Conservation (phyloP, 441 rosid species). For the Cnidoscolus chayamansa region DNA sequence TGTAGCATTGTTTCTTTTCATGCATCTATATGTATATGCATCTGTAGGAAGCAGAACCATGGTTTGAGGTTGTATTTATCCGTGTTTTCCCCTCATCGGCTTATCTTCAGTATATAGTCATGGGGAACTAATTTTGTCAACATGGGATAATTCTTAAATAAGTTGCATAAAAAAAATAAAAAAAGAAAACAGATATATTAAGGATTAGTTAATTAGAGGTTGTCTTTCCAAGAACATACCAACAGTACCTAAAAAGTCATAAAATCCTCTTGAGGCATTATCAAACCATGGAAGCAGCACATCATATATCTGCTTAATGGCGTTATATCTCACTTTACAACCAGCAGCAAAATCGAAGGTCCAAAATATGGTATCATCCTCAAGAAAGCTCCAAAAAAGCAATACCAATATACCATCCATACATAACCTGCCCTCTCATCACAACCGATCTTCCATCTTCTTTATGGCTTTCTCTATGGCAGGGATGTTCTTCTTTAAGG, state of each 20-base stretch:
- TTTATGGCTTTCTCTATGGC: constrained; percentile 62
- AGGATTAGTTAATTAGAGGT: not conserved
- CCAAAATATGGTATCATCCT: constrained; percentile 8
- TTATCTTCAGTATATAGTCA: not conserved
- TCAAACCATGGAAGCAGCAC: not conserved
- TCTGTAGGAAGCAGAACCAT: not conserved
- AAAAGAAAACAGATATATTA: not conserved
- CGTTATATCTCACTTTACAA: not conserved
- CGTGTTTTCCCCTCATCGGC: not conserved
- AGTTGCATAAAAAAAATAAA: not conserved
- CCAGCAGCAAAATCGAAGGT: constrained; percentile 11
- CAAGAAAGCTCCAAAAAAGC: not conserved
- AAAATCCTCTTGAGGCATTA: not conserved
- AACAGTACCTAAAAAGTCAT: not conserved
- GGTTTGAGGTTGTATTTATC: not conserved
- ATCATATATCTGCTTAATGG: not conserved
- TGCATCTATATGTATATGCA: no score
- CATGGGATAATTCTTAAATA: not conserved
- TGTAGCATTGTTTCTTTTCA: no score
- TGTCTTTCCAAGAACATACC: not conserved
- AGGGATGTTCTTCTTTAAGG: constrained; percentile 54
- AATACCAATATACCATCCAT: not conserved
- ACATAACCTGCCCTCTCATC: not conserved
- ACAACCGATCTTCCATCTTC: constrained; percentile 56
- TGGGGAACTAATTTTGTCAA: not conserved